Evolutionary conservation across 306 rosid species (phyloP), one percentile per base, ranked within the genome.

Genomic region (Betula pendula): DNA sequence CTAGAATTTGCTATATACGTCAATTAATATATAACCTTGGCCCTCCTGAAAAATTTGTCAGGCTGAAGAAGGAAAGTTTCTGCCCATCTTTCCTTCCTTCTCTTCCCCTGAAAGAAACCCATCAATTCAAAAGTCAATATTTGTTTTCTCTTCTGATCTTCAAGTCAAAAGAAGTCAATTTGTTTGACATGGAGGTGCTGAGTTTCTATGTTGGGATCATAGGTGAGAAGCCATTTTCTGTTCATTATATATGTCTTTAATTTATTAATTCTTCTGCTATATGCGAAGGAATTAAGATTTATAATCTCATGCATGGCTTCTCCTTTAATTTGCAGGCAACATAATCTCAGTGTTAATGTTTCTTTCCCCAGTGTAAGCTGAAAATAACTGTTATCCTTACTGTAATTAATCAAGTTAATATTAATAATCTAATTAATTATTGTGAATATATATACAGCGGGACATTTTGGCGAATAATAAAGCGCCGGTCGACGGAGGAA

Each of bases 351-450:
- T 85, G 70, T 86, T 90, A 74, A 78, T 87, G 96, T 88, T 90
- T 76, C 91, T 90, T 77, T 84, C 93, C 75, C 91, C 93, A 8
- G 83, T 84, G 96, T 90, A 84, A 85, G 89, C 53, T 78, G 70
- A 19, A 33, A 19, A 35, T 22, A 35, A 33, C 22, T 19, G 29
- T 38, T 29, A 29, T 29, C 33, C 33, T 29, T 29, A n/a, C n/a
- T n/a, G n/a, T n/a, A n/a, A n/a, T n/a, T n/a, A n/a, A n/a, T n/a
- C n/a, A n/a, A n/a, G n/a, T n/a, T n/a, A n/a, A n/a, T n/a, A n/a
- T n/a, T n/a, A n/a, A n/a, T n/a, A n/a, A n/a, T n/a, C n/a, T n/a
- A n/a, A n/a, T n/a, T n/a, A n/a, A n/a, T n/a, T n/a, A n/a, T 3
- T 29, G 19, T 50, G 8, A 40, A 31, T 29, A 29, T 55, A 31